A percentile compares a stretch with the other conserved stretches of the same genome.
Evolutionary conservation across 2,329 filamentous ascomycete genomes (phyloP).

Genomic region (Simplicillium sp.): DNA sequence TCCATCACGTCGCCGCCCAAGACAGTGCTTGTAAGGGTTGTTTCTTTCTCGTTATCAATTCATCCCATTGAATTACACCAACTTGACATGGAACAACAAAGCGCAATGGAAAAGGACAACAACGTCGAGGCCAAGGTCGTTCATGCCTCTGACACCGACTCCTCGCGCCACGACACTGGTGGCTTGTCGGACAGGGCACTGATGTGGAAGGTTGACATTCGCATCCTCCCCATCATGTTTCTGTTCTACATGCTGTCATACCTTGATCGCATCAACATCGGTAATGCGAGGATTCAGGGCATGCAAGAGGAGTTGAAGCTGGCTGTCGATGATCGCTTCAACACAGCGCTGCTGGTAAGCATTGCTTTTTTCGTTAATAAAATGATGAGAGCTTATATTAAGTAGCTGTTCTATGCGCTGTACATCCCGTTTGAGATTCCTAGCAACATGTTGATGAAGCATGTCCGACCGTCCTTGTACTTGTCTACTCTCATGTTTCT

Average conservation of each 20-base stretch:
- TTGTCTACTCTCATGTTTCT: conserved; percentile 3
- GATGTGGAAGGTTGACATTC: conserved; percentile 18
- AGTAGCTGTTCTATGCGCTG: not conserved
- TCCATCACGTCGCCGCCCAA: too few relatives aligned
- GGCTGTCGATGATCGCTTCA: conserved; percentile 32
- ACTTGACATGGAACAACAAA: too few relatives aligned
- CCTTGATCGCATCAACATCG: conserved; percentile 40
- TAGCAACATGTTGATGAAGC: conserved; percentile 10
- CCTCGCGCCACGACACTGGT: too few relatives aligned
- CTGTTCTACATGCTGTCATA: conserved; percentile 30
- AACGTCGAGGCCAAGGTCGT: too few relatives aligned
- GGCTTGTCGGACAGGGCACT: too few relatives aligned
- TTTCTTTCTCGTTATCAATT: too few relatives aligned
- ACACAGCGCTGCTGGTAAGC: not conserved
- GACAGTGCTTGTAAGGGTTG: too few relatives aligned
- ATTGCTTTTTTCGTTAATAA: conserved; percentile 9
- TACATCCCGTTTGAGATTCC: conserved; percentile 14
- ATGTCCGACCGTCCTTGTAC: not conserved
- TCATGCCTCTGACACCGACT: too few relatives aligned
- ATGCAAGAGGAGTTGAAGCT: conserved; percentile 43
- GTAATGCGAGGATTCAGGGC: conserved; percentile 26
- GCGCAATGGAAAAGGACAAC: too few relatives aligned
- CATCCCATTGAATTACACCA: too few relatives aligned
- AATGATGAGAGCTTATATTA: too few relatives aligned
- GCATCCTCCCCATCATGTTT: conserved; percentile 18